Evolutionary conservation across 202 grass and related monocot genomes (phyloP), one percentile per base, ranked within the genome.

Genomic region (Eragrostis tef): DNA sequence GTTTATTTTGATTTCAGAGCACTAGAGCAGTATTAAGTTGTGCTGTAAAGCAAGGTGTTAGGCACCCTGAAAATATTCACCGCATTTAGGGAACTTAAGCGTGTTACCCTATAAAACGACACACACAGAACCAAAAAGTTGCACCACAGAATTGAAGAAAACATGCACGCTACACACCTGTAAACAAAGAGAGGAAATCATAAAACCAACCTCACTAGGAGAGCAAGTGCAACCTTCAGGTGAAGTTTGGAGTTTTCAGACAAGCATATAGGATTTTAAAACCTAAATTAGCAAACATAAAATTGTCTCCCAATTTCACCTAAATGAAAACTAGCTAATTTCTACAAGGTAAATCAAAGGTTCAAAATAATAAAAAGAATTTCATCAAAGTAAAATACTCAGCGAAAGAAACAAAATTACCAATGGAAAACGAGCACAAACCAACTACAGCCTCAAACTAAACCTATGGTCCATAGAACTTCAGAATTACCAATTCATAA

Each of bases 341-440:
- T 64, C 9, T 64, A 56, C 39, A 77, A 56, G 14, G 25, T n/a
- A 72, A 58, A 49, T 26, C 60, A 58, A 71, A 78, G 14, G 1
- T 67, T 78, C n/a, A 19, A 56, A 34, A 34, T 36, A 27, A 62
- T 7, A 54, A 71, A 76, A 76, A 16, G 20, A 58, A 72, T 65
- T 22, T 24, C 11, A 21, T 31, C 47, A n/a, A 56, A 58, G 10
- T 15, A 72, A 82, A 27, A 57, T 39, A 39, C 13, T 71, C 5
- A 71, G n/a, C 22, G 5, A 22, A 46, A 75, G 15, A 83, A 81
- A 64, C 7, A 78, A 74, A 80, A 72, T 27, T 45, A 54, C 68
- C 46, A 72, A 52, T 34, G 51, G 19, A 15, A 21, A 83, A 77
- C 3, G 43, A 80, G n/a, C 50, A 64, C 56, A 45, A 41, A 5